Evolutionary conservation across 306 rosid genomes (phyloP).

Genomic region (Glycine latifolia): DNA sequence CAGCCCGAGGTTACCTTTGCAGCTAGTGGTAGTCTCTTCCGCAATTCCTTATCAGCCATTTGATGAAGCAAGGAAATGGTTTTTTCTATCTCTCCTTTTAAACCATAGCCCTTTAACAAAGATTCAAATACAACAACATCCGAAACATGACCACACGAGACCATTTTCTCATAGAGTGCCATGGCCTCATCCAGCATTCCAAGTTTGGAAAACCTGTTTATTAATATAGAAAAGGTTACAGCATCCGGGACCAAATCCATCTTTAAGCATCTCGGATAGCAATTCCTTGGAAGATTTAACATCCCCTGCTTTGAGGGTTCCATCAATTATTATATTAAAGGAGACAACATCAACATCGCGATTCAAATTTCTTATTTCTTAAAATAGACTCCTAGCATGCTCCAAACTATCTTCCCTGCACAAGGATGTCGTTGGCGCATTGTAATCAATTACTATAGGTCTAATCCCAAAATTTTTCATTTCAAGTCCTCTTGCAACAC

Average conservation of each 20-base stretch:
- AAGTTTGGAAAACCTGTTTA: constrained; percentile 64
- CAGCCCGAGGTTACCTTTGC: no score
- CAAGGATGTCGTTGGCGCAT: constrained; percentile 63
- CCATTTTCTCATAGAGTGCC: constrained; percentile 68
- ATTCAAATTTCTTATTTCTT: constrained; percentile 64
- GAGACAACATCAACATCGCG: constrained; percentile 61
- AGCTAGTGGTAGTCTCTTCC: no score
- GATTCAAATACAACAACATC: constrained; percentile 68
- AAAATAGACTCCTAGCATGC: constrained; percentile 77
- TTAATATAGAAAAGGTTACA: constrained; percentile 69
- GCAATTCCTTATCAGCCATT: constrained; percentile 60
- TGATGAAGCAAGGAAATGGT: constrained; percentile 65
- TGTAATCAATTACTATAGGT: constrained; percentile 66
- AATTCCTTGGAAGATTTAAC: constrained; percentile 59
- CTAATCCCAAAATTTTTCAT: constrained; percentile 63
- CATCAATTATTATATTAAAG: constrained; percentile 74
- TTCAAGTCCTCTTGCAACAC: constrained; percentile 79
- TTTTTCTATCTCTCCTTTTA: constrained; percentile 59
- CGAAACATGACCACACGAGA: constrained; percentile 63
- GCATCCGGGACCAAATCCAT: constrained; percentile 64
- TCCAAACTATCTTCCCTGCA: constrained; percentile 75
- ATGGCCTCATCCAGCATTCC: constrained; percentile 75
- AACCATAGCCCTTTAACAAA: constrained; percentile 69
- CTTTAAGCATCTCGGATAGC: constrained; percentile 63
- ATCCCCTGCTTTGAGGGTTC: constrained; percentile 75